Evolutionary conservation across 805 yeast species (phyloP), one percentile per base, ranked within the genome.

Genomic region (Candida maris): DNA sequence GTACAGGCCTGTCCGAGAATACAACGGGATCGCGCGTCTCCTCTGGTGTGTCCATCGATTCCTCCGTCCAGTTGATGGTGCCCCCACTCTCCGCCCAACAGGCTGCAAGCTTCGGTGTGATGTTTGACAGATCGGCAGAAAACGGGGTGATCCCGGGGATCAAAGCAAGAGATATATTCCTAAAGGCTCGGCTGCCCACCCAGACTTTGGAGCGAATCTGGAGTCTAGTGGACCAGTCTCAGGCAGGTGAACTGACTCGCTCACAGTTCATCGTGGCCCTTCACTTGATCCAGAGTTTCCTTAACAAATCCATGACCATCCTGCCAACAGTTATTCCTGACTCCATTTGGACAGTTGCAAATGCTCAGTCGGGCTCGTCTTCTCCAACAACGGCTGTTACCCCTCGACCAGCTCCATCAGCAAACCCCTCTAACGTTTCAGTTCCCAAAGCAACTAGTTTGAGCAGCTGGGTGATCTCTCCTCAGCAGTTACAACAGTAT

Each of bases 181-280:
- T 86, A 54, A 93, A 91, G 67, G 96, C 98, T 1, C 80, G 83
- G 47, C 67, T 93, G 38, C 87, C 95, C 19, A 82, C 81, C 23
- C 74, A 75, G 18, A 72, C 79, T 2, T 68, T 93, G 43, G 95
- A 94, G 39, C 83, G 81, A 56, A 81, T 93, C 41, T 93, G 98
- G 98, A 74, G 74, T 36, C 68, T 91, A 39, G 93, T 85, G 29
- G 98, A 93, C 57, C 77, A 79, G 42, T 73, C 74, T 36, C 79
- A 79, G 48, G 62, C 74, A 2, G 98, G 98, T 4, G 68, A 75
- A 38, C 74, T 93, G 50, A 70, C 75, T 38, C 75, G 79, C 54
- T 71, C 79, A 12, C 89, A 86, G 56, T 93, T 93, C 51, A 76
- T 86, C 30, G 75, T 91, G 51, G 97, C 97, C 6, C 91, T 93